These are phyloP conservation scores for Jamesozyma piceae DNA, from an alignment of 805 yeast species.

Conservation along the genomic window DNA sequence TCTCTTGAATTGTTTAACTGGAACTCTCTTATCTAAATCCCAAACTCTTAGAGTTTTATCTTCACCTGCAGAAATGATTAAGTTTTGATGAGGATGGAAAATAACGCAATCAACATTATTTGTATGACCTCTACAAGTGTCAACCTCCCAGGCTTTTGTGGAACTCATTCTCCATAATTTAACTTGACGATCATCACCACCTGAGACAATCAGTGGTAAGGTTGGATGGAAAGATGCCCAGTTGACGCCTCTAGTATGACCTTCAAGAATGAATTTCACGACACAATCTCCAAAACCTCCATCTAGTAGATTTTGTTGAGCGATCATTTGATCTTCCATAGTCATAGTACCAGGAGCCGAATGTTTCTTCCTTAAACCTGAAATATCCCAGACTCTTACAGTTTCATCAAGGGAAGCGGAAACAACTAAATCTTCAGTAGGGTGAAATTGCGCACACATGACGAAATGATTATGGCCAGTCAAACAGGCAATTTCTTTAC, in stretches of 20 bases:
- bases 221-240: conserved; percentile 99
- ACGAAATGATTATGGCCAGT: conserved; percentile 98
- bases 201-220: conserved; percentile 86
- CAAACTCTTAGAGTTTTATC: conserved; percentile 94
- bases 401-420: conserved; percentile 96
- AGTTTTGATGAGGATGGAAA: conserved; percentile 89
- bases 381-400: conserved; percentile 98
- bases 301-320: conserved; percentile 67
- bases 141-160: conserved; percentile 98
- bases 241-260: conserved; percentile 97
- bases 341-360: conserved; percentile 59
- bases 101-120: conserved; percentile 81
- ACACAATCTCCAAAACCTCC: conserved; percentile 95
- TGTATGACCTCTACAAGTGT: conserved; percentile 95
- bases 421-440: conserved; percentile 86
- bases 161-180: conserved; percentile 97
- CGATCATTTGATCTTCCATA: conserved; percentile 36
- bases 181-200: conserved; percentile 91
- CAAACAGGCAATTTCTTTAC: conserved; percentile 91
- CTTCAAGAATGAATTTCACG: conserved; percentile 91
- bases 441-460: conserved; percentile 97
- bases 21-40: conserved; percentile 91
- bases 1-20: conserved; percentile 87
- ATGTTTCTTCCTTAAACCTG: conserved; percentile 89
- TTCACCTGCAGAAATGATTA: conserved; percentile 87